phyloP scores from a whole-genome alignment of 106 monocot genomes.

The Dioscorea zingiberensis region DNA sequence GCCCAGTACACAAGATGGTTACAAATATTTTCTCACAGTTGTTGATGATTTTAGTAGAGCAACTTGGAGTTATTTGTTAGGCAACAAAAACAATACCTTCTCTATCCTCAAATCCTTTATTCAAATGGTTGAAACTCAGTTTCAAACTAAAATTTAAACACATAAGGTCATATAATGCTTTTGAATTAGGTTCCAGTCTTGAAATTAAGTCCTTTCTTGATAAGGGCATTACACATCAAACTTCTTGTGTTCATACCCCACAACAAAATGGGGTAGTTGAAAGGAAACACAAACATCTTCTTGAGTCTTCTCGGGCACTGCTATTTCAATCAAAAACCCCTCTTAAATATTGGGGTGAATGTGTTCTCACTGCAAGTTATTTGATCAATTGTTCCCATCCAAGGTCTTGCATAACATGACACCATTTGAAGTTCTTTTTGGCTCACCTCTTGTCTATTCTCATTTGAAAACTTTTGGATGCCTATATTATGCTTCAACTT shows the following conservation, averaged over 20 bases:
- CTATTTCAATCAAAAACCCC: slow-evolving; percentile 2
- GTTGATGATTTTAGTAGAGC: not conserved
- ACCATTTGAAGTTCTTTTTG: not conserved
- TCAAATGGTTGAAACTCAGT: not conserved
- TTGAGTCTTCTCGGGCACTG: slow-evolving; percentile 3
- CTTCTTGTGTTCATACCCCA: slow-evolving; percentile 2
- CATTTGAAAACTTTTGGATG: slow-evolving; percentile 14
- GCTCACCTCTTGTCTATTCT: not conserved
- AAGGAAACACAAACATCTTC: slow-evolving; percentile 10
- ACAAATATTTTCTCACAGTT: not conserved
- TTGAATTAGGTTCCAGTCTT: not conserved
- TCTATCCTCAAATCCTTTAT: not conserved
- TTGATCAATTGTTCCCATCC: not conserved
- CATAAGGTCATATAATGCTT: not conserved
- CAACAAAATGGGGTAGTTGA: slow-evolving; percentile 18
- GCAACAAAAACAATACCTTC: not conserved
- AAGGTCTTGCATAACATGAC: slow-evolving; percentile 5
- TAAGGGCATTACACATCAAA: slow-evolving; percentile 11
- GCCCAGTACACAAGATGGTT: not conserved
- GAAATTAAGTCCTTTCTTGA: not conserved
- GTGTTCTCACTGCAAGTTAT: not conserved
- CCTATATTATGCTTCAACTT: slow-evolving; percentile 2
- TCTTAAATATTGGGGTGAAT: slow-evolving; percentile 6
- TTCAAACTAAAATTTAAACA: not conserved
- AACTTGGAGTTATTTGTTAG: not conserved